Base-by-base conservation (phyloP, 2,329 filamentous ascomycete genomes). In the Colletotrichum cereale region DNA sequence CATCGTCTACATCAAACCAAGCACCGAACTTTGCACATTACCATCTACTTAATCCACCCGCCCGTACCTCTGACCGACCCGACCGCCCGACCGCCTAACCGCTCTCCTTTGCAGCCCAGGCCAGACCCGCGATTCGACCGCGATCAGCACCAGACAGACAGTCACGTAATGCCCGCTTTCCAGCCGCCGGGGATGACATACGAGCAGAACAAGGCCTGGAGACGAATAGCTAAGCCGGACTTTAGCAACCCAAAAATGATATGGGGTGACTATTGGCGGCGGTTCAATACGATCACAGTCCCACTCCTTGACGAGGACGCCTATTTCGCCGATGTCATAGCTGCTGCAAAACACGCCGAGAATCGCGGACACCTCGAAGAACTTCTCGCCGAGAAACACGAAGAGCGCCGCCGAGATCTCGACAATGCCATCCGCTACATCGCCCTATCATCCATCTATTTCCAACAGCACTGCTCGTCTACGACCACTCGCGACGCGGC, bases 211-310 rank as follows among this genome's bases (percentile, higher is more conserved):
- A 31, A 53, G 18, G 42, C 40, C 26, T 72, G 60, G 64, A n/a
- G 12, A 44, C 40, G n/a, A 16, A 61, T n/a, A 44, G 63, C 68
- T 12, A 72, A 72, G 34, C 58, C 58, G 16, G 63, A 58, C 24
- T 72, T 72, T 47, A 34, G 40, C 42, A 47, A 67, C 29, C 64
- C 63, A 11, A 44, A 56, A 6, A 61, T 50, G 1, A 26, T 72
- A 21, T 72, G 60, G 68, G 26, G 34, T 21, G 40, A 67, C 12
- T 72, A 67, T 50, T 71, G 62, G 62, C 48, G 58, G 62, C 53
- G 42, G 47, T 73, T 62, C 62, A 68, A 72, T 56, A 73, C 67
- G 8, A 65, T 68, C 24, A 48, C 57, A 24, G 56, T 73, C 40
- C 57, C 53, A n/a, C n/a, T 71, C 29, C 57, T 62, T 11, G 62